Conservation (phyloP, 192 early-diverging fungal genomes). For the Paraglomus brasilianum region DNA sequence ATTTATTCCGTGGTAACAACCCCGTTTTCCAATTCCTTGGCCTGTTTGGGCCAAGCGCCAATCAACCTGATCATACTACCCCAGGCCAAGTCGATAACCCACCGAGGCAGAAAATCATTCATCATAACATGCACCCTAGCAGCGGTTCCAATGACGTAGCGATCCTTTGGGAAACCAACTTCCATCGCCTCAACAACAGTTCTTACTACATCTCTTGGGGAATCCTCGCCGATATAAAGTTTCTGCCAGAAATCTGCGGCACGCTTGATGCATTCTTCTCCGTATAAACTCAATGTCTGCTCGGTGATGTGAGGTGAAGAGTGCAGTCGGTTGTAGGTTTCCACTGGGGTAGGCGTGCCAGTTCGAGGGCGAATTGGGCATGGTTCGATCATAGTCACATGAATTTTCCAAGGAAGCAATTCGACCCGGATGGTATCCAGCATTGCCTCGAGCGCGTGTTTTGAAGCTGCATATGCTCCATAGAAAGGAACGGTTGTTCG, state of each 20-base stretch:
- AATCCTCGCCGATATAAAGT: constrained; percentile 17
- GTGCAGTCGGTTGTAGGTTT: constrained; percentile 25
- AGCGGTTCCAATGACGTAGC: constrained; percentile 28
- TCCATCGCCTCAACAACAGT: constrained; percentile 25
- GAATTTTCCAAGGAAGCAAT: constrained; percentile 47
- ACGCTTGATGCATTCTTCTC: constrained; percentile 29
- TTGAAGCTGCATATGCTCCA: constrained; percentile 44
- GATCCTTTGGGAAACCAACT: constrained; percentile 32
- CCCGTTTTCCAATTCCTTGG: constrained; percentile 30
- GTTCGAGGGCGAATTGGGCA: constrained; percentile 5
- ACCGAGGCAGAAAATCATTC: constrained; percentile 28
- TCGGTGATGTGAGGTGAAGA: constrained; percentile 23
- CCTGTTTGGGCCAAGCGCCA: constrained; percentile 32
- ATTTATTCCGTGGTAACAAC: neutral
- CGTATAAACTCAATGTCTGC: constrained; percentile 24
- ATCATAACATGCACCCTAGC: constrained; percentile 27
- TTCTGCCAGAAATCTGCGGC: constrained; percentile 31
- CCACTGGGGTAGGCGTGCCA: neutral
- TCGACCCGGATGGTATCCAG: constrained; percentile 45
- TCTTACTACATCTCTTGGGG: constrained; percentile 12
- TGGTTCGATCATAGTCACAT: constrained; percentile 44
- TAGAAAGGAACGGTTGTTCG: constrained; percentile 40
- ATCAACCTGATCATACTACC: constrained; percentile 33
- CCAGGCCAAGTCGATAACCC: constrained; percentile 31
- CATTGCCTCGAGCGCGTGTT: constrained; percentile 48